Conservation (phyloP, 768 basidiomycete species). For the Sarcomyxa edulis region DNA sequence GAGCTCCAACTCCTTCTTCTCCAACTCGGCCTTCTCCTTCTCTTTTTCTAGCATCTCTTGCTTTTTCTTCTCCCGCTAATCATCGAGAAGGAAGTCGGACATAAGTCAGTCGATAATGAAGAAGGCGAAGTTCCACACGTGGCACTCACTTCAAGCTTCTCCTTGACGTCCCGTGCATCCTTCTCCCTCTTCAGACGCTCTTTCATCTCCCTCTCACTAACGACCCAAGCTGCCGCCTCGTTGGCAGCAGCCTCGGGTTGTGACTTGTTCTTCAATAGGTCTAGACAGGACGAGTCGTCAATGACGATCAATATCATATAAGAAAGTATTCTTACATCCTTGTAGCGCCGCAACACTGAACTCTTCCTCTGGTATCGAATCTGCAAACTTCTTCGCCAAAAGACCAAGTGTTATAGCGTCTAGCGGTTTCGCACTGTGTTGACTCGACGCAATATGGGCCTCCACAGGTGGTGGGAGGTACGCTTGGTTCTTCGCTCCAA, state of each 20-base stretch:
- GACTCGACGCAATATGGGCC: slow-evolving; percentile 50
- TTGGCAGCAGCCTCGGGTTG: slow-evolving; percentile 72
- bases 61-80: slow-evolving; percentile 42
- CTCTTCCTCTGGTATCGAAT: slow-evolving; percentile 77
- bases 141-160: slow-evolving; percentile 56
- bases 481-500: slow-evolving; percentile 52
- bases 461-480: slow-evolving; percentile 64
- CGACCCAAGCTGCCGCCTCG: slow-evolving; percentile 67
- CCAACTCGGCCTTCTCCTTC: slow-evolving; percentile 55
- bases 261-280: slow-evolving; percentile 81
- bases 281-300: slow-evolving; percentile 27
- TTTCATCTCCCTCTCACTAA: slow-evolving; percentile 67
- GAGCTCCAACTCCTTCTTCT: slow-evolving; percentile 60
- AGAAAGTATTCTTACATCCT: slow-evolving; percentile 61
- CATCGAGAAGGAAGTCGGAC: not conserved
- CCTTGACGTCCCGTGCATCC: slow-evolving; percentile 63
- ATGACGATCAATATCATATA: slow-evolving; percentile 5
- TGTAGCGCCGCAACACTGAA: slow-evolving; percentile 89
- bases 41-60: slow-evolving; percentile 54
- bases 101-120: not conserved
- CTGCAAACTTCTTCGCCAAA: slow-evolving; percentile 78
- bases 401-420: slow-evolving; percentile 55
- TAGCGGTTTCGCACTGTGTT: slow-evolving; percentile 62
- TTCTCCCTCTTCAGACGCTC: slow-evolving; percentile 72
- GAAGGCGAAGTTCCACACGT: not conserved